Conservation (phyloP, 331 rosid genomes). For the Dryas integrifolia region DNA sequence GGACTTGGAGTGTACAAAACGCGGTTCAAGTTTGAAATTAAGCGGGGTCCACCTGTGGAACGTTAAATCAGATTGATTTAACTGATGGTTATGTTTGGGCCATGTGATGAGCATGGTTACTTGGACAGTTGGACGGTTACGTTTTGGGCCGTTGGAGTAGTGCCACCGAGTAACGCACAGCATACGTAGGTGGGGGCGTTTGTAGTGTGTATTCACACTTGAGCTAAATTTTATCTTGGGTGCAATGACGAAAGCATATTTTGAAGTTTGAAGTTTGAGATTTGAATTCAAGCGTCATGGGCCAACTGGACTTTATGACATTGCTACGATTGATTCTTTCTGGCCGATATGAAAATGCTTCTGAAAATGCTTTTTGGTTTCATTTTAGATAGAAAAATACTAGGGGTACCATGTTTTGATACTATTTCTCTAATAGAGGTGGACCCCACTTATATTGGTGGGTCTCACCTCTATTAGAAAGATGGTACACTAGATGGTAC, state of each 20-base stretch:
- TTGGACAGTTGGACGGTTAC: background rate
- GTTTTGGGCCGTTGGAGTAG: background rate
- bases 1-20: too few species aligned
- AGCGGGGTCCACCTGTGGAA: background rate
- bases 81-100: background rate
- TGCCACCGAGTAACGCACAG: background rate
- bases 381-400: too few species aligned
- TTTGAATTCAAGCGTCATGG: slow-evolving; percentile 2
- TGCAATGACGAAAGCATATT: too few species aligned
- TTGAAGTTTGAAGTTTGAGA: slow-evolving; percentile 11
- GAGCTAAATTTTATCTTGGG: background rate
- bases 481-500: too few species aligned
- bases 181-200: background rate
- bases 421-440: too few species aligned
- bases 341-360: too few species aligned
- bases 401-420: too few species aligned
- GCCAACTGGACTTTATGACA: too few species aligned
- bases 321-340: too few species aligned
- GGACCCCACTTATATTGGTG: too few species aligned
- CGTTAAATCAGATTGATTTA: background rate
- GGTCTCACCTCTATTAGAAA: too few species aligned
- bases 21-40: slow-evolving; percentile 2
- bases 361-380: too few species aligned
- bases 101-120: background rate
- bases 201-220: background rate